Base-by-base conservation (phyloP, 345 rosid species). In the Anastatica hierochuntica region DNA sequence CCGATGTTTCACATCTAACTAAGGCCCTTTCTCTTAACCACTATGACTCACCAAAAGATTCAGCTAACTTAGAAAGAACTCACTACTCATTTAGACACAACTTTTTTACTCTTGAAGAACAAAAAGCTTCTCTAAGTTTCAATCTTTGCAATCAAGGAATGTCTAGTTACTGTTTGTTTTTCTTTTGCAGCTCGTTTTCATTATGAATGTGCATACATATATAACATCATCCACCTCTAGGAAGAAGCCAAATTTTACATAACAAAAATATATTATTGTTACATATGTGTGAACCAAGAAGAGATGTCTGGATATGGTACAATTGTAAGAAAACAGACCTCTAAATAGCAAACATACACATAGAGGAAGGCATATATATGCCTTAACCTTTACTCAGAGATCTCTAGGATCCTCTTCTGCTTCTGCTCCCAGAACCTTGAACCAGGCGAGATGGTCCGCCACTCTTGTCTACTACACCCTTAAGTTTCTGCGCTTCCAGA, bases 401-500 rank as follows among this genome's bases (percentile, higher is more conserved):
- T 40, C 44, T 41, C 67, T 68, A 69, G 5, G 72, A 70, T 15
- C 79, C 77, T 63, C 69, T 74, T 75, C 73, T 79, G 77, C 70
- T 77, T 50, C n/a, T n/a, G n/a, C n/a, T n/a, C n/a, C n/a, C n/a
- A n/a, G n/a, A n/a, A n/a, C 79, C 76, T 3, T 68, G 50, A 8
- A 43, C 58, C 29, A 53, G 26, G 69, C 80, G 67, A 49, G 83
- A 66, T 42, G 75, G 17, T 21, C 64, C 72, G 16, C 69, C 71
- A 60, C n/a, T n/a, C 71, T 64, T 1, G 74, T 40, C 16, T 72
- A n/a, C 80, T 13, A 67, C 70, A 18, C 60, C 79, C 69, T 48
- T 77, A 1, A 41, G 34, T 36, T 57, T 64, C 65, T 83, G 84
- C 27, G 64, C 52, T 74, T 85, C 97, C 71, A 83, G 66, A 45